Evolutionary conservation across 805 yeast species (phyloP).

Genomic region (Myxozyma melibiosi): DNA sequence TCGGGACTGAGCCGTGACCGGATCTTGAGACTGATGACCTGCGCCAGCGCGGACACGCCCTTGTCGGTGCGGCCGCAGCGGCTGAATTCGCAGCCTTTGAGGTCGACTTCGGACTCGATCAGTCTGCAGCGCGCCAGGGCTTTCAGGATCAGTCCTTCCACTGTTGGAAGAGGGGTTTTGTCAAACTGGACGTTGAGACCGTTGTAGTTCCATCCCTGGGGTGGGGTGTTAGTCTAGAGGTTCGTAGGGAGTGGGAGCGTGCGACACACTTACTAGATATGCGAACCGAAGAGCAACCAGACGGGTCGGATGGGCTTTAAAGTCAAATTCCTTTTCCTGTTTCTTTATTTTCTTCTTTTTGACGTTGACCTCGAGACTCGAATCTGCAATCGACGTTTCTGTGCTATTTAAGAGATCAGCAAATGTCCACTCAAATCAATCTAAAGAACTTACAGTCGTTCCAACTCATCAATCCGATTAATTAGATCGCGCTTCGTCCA

Average conservation of each 20-base stretch:
- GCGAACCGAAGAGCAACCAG: slow-evolving; percentile 81
- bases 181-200: slow-evolving; percentile 82
- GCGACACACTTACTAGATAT: slow-evolving; percentile 49
- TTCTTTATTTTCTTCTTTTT: slow-evolving; percentile 18
- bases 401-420: not conserved
- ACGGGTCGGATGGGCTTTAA: slow-evolving; percentile 47
- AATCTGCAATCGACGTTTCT: not conserved
- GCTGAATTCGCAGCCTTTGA: slow-evolving; percentile 70
- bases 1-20: slow-evolving; percentile 65
- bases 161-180: slow-evolving; percentile 78
- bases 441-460: slow-evolving; percentile 37
- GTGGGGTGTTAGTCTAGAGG: not conserved
- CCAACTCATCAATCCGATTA: slow-evolving; percentile 58
- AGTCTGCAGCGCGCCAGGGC: slow-evolving; percentile 71
- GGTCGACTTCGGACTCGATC: slow-evolving; percentile 54
- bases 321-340: slow-evolving; percentile 17
- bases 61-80: slow-evolving; percentile 94
- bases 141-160: slow-evolving; percentile 72
- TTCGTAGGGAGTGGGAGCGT: not conserved
- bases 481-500: slow-evolving; percentile 74
- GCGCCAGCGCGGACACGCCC: slow-evolving; percentile 97
- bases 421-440: not conserved
- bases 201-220: slow-evolving; percentile 84
- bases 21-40: slow-evolving; percentile 78
- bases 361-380: slow-evolving; percentile 1